A percentile compares a stretch with the other conserved stretches of the same genome.
Conservation (phyloP, 257 asterid species). For the Hygrophila difformis region DNA sequence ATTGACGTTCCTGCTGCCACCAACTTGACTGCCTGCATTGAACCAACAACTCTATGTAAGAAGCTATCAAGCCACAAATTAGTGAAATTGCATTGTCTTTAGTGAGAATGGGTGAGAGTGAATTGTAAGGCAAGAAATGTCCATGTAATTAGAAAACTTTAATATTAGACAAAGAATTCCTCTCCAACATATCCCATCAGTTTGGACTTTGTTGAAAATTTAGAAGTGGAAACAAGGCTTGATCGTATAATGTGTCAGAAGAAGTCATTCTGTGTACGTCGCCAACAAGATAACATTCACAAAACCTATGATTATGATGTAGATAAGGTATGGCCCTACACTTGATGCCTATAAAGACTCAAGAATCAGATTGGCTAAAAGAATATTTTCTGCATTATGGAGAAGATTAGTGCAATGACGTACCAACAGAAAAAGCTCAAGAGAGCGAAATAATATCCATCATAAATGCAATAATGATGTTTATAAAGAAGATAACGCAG, state of each 20-base stretch:
- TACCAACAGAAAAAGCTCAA: too few relatives aligned
- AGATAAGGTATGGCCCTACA: too few relatives aligned
- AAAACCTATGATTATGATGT: not conserved
- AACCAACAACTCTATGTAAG: constrained; percentile 6
- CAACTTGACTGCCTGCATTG: constrained; percentile 83
- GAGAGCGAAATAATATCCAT: too few relatives aligned
- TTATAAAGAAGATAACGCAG: too few relatives aligned
- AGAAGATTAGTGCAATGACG: too few relatives aligned
- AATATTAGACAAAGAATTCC: constrained; percentile 14
- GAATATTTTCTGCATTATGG: too few relatives aligned
- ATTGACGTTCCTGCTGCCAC: constrained; percentile 69
- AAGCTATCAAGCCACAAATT: constrained; percentile 9
- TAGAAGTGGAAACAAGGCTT: constrained; percentile 12
- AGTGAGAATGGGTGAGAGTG: constrained; percentile 18
- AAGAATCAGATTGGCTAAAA: too few relatives aligned
- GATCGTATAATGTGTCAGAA: constrained; percentile 4
- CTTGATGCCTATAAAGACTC: too few relatives aligned
- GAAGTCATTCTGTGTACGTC: constrained; percentile 6
- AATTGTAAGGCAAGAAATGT: constrained; percentile 25
- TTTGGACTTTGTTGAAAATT: constrained; percentile 26
- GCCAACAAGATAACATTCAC: not conserved
- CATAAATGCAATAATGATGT: too few relatives aligned
- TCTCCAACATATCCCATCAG: constrained; percentile 26
- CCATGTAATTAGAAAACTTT: constrained; percentile 12
- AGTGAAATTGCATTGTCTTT: constrained; percentile 22